Percentiles rank a stretch among this genome's conserved stretches.
These are phyloP conservation scores for Catenaria anguillulae DNA, from an alignment of 371 early-diverging fungal species.

Conservation along the genomic window DNA sequence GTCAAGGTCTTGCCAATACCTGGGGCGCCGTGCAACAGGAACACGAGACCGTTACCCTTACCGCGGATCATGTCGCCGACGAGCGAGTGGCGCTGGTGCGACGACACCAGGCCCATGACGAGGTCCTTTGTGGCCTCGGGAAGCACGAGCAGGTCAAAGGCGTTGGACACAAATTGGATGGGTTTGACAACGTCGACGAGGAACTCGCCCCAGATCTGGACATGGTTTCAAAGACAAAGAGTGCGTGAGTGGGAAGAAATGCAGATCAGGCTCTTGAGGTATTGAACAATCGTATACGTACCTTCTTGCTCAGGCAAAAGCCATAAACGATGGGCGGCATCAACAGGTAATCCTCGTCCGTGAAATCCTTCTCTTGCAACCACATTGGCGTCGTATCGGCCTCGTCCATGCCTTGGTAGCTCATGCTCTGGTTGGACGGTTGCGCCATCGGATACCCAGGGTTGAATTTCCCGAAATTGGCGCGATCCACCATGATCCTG, in stretches of 20 bases:
- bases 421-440: slow-evolving; percentile 20
- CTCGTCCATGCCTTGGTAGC: slow-evolving; percentile 12
- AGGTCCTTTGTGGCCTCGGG: slow-evolving; percentile 21
- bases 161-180: slow-evolving; percentile 27
- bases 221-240: no score
- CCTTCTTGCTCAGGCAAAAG: not conserved
- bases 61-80: slow-evolving; percentile 31
- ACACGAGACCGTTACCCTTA: slow-evolving; percentile 31
- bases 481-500: slow-evolving; percentile 20
- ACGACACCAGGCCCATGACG: slow-evolving; percentile 24
- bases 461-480: not conserved
- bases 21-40: slow-evolving; percentile 48
- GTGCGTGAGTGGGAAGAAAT: slow-evolving; percentile 30
- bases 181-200: slow-evolving; percentile 18
- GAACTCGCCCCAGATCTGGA: slow-evolving; percentile 37
- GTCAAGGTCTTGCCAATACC: slow-evolving; percentile 51
- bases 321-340: slow-evolving; percentile 3
- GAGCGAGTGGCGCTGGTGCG: slow-evolving; percentile 14
- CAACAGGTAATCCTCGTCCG: not conserved
- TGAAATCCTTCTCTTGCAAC: not conserved
- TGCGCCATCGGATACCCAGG: slow-evolving; percentile 12
- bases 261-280: slow-evolving; percentile 16
- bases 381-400: no score
- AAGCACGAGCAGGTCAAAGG: slow-evolving; percentile 36
- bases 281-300: no score